phyloP scores from a whole-genome alignment of 1,284 basidiomycete species.

The Puccinia novopanici region DNA sequence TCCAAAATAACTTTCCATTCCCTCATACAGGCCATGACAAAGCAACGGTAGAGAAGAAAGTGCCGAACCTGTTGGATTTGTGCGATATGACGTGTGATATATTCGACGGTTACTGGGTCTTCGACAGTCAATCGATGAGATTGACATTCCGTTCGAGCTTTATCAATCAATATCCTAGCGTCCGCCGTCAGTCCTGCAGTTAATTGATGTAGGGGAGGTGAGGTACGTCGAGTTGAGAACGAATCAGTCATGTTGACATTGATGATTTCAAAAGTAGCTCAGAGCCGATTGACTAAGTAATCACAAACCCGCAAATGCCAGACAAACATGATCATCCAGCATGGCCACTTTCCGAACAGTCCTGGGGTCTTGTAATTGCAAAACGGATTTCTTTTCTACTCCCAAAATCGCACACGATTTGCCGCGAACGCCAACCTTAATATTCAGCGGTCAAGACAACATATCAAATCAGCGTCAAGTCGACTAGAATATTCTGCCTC shows the following conservation, averaged over 20 bases:
- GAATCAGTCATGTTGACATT: not conserved
- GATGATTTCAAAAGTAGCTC: not conserved
- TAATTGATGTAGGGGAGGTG: slow-evolving; percentile 41
- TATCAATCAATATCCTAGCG: slow-evolving; percentile 96
- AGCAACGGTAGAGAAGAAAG: not conserved
- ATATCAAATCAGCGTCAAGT: slow-evolving; percentile 19
- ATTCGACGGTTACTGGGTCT: slow-evolving; percentile 96
- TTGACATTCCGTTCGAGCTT: slow-evolving; percentile 95
- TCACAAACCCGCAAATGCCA: slow-evolving; percentile 88
- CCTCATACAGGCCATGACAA: not conserved
- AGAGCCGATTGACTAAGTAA: not conserved
- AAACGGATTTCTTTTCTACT: slow-evolving; percentile 97
- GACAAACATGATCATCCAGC: slow-evolving; percentile 95
- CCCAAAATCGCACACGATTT: slow-evolving; percentile 93
- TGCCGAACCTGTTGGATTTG: slow-evolving; percentile 84
- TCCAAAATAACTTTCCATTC: not conserved
- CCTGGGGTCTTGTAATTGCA: slow-evolving; percentile 95
- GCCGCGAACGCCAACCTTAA: slow-evolving; percentile 89
- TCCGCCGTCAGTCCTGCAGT: slow-evolving; percentile 87
- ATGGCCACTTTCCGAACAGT: slow-evolving; percentile 98
- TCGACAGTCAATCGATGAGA: slow-evolving; percentile 96
- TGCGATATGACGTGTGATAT: slow-evolving; percentile 96
- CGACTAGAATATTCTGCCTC: not conserved
- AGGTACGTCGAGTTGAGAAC: slow-evolving; percentile 17
- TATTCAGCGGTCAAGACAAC: slow-evolving; percentile 8